Percentiles rank a stretch among this genome's conserved stretches.
Conservation (phyloP, 2,329 filamentous ascomycete species). For the Cercospora canescens region DNA sequence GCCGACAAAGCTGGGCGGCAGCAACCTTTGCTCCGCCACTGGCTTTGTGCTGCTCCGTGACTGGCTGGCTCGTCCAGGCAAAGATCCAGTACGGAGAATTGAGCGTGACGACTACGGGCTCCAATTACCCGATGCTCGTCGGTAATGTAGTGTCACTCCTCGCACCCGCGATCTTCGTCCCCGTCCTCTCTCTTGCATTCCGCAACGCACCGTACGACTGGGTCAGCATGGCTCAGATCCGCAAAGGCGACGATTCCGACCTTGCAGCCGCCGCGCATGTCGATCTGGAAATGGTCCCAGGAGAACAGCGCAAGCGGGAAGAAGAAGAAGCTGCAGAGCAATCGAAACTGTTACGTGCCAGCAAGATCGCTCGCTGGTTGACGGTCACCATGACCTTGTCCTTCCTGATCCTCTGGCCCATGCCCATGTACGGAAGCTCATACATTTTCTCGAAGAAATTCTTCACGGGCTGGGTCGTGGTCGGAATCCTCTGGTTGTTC, state of each 20-base stretch:
- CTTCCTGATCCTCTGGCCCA: slow-evolving; percentile 82
- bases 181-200: slow-evolving; percentile 70
- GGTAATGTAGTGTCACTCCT: slow-evolving; percentile 83
- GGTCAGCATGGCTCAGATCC: slow-evolving; percentile 77
- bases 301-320: slow-evolving; percentile 43
- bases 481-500: slow-evolving; percentile 79
- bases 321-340: slow-evolving; percentile 46
- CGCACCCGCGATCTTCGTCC: slow-evolving; percentile 72
- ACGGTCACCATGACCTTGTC: slow-evolving; percentile 67
- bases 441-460: slow-evolving; percentile 83
- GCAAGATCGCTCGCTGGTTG: slow-evolving; percentile 55
- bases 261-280: slow-evolving; percentile 63
- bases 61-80: slow-evolving; percentile 77
- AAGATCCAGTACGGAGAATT: slow-evolving; percentile 68
- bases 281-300: slow-evolving; percentile 65
- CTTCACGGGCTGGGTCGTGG: slow-evolving; percentile 58
- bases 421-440: slow-evolving; percentile 81
- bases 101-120: slow-evolving; percentile 72
- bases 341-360: slow-evolving; percentile 44
- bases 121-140: slow-evolving; percentile 85
- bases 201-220: slow-evolving; percentile 81
- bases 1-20: slow-evolving; percentile 73
- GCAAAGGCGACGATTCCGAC: slow-evolving; percentile 75
- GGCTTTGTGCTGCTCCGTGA: slow-evolving; percentile 67
- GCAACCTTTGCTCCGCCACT: slow-evolving; percentile 69